Percentiles rank a stretch among this genome's conserved stretches.
These are phyloP conservation scores for Epichloe brachyelytri DNA, from an alignment of 2,329 filamentous ascomycete genomes.

Conservation along the genomic window DNA sequence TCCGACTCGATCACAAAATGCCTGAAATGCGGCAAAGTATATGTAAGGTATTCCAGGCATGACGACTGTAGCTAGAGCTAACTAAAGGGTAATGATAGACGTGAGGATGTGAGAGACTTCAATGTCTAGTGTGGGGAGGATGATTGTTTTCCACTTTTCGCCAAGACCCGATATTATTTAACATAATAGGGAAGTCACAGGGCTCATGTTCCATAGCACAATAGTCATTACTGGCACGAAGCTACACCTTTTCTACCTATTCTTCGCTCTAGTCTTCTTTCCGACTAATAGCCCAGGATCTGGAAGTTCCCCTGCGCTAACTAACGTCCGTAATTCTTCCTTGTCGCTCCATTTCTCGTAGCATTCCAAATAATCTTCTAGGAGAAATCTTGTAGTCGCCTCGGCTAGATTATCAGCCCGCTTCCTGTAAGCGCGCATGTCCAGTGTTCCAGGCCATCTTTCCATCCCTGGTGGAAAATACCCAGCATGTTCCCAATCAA, in stretches of 20 bases:
- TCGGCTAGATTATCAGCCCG: neutral
- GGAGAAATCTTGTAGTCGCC: conserved; percentile 3
- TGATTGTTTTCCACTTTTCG: neutral
- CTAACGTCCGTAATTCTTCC: neutral
- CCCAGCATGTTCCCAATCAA: conserved; percentile 9
- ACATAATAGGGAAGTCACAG: neutral
- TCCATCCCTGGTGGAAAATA: conserved; percentile 7
- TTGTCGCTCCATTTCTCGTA: conserved; percentile 4
- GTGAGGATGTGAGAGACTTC: neutral
- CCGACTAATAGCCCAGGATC: conserved; percentile 4
- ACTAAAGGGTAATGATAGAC: neutral
- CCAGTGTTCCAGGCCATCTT: conserved; percentile 7
- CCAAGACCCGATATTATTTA: neutral
- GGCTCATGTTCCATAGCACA: neutral
- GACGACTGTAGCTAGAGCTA: neutral
- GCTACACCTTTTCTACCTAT: neutral
- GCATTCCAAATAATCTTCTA: conserved; percentile 7
- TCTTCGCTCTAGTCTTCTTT: neutral
- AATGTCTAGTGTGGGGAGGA: neutral
- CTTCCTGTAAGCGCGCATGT: conserved; percentile 1
- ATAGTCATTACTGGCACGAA: neutral
- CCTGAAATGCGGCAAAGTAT: conserved; percentile 1
- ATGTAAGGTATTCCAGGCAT: neutral
- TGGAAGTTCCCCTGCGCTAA: neutral
- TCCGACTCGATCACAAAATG: neutral